Conservation (phyloP, 257 asterid species). For the Catharanthus roseus region DNA sequence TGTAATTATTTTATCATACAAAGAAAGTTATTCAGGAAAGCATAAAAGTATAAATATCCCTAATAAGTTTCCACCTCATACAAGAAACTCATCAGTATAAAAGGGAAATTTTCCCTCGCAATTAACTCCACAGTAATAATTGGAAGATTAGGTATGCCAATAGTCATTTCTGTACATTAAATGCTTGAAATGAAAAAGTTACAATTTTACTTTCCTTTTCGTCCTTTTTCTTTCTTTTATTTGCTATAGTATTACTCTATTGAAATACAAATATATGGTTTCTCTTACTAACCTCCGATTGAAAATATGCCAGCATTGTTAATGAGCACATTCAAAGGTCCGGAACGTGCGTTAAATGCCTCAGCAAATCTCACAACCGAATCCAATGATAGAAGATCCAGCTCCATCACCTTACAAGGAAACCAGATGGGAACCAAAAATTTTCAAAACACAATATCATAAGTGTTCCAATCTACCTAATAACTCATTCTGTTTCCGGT, state of each 20-base stretch:
- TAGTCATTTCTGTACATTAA: neutral
- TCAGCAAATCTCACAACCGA: slow-evolving; percentile 83
- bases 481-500: too few relatives aligned
- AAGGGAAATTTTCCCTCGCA: neutral
- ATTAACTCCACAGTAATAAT: neutral
- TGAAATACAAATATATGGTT: neutral
- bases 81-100: too few relatives aligned
- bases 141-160: neutral
- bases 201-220: neutral
- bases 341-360: slow-evolving; percentile 74
- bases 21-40: neutral
- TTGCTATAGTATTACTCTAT: neutral
- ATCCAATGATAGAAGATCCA: slow-evolving; percentile 84
- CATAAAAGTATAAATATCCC: too few relatives aligned
- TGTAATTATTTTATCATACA: neutral
- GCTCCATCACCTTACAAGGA: slow-evolving; percentile 68
- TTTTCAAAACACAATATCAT: neutral
- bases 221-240: neutral
- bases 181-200: neutral
- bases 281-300: slow-evolving; percentile 55
- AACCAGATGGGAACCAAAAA: neutral
- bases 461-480: neutral
- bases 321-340: slow-evolving; percentile 71
- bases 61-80: too few relatives aligned
- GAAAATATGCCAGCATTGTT: slow-evolving; percentile 95